Conservation (phyloP, 1,284 basidiomycete genomes). For the Malassezia arunalokei region DNA sequence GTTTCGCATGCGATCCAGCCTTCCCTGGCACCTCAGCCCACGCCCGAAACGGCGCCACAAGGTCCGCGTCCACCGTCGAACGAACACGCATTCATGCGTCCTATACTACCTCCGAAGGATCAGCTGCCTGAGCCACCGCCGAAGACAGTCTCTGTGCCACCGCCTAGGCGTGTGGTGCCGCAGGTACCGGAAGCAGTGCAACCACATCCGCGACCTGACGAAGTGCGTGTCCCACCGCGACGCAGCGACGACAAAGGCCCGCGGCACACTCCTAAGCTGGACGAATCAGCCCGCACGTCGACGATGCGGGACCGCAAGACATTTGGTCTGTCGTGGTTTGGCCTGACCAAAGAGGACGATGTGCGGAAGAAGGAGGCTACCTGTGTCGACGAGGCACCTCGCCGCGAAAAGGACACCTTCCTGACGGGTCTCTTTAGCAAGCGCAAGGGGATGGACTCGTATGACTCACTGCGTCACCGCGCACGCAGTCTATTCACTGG, state of each 20-base stretch:
- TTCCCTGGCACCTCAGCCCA: too few relatives aligned
- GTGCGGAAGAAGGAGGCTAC: conserved; percentile 17
- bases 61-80: too few relatives aligned
- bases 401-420: conserved; percentile 28
- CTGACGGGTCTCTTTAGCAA: conserved; percentile 23
- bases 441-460: conserved; percentile 1
- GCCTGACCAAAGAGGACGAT: conserved; percentile 38
- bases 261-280: conserved; percentile 4
- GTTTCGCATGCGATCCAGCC: neutral
- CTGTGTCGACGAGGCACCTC: conserved; percentile 19
- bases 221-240: neutral
- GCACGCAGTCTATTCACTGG: conserved; percentile 5
- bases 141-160: neutral
- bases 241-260: neutral
- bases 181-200: neutral
- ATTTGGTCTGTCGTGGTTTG: conserved; percentile 41
- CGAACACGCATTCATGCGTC: neutral
- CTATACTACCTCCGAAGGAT: conserved; percentile 2
- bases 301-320: conserved; percentile 28
- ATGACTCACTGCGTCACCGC: conserved; percentile 2
- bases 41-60: too few relatives aligned
- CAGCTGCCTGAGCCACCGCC: neutral
- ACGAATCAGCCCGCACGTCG: neutral
- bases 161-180: neutral
- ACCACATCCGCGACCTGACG: neutral